Evolutionary conservation across 352 stramenopile genomes (phyloP).

Genomic region (Elongisporangium anandrum): DNA sequence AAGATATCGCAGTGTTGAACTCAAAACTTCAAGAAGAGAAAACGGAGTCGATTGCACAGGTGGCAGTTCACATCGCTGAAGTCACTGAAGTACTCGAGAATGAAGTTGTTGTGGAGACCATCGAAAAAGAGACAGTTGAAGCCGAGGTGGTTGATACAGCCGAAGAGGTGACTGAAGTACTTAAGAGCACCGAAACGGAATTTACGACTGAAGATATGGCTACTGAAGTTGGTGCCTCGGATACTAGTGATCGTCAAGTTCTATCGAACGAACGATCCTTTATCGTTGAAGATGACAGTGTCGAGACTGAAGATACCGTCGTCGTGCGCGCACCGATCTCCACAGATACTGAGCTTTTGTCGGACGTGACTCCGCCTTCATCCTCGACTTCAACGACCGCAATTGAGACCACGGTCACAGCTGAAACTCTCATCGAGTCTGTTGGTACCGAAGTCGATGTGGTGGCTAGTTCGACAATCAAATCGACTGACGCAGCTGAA

Average conservation of each 20-base stretch:
- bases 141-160: constrained; percentile 5
- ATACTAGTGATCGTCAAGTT: constrained; percentile 29
- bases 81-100: neutral
- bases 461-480: constrained; percentile 1
- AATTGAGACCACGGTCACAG: neutral
- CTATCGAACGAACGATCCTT: constrained; percentile 67
- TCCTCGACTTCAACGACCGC: constrained; percentile 4
- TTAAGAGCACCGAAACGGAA: constrained; percentile 4
- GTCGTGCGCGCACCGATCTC: constrained; percentile 54
- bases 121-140: neutral
- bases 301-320: constrained; percentile 59
- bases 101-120: constrained; percentile 1
- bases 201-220: neutral
- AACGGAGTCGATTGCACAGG: neutral
- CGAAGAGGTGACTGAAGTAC: constrained; percentile 5
- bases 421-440: constrained; percentile 1
- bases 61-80: neutral
- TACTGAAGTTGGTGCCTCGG: neutral
- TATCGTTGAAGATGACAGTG: constrained; percentile 55
- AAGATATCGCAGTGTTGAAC: neutral
- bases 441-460: neutral
- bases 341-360: constrained; percentile 24
- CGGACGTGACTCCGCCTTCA: constrained; percentile 4
- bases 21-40: neutral
- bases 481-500: constrained; percentile 14